phyloP scores from a whole-genome alignment of 352 stramenopile genomes.

The Plasmopara viticola region DNA sequence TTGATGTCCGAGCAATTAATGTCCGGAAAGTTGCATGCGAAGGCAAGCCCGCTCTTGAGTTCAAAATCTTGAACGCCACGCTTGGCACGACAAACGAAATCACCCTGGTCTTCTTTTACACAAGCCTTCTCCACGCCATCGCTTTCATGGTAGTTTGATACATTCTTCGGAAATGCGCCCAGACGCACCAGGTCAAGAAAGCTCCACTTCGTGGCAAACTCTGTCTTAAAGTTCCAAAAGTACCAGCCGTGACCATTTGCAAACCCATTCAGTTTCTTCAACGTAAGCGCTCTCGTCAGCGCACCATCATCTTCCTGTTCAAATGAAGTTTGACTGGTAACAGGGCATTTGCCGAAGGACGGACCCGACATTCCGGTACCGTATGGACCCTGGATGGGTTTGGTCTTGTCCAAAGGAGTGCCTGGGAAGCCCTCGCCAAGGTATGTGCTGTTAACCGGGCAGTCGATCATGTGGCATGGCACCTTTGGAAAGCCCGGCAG shows the following conservation, averaged over 20 bases:
- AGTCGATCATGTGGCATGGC: conserved; percentile 80
- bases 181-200: conserved; percentile 71
- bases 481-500: conserved; percentile 90
- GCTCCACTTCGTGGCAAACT: conserved; percentile 87
- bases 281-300: conserved; percentile 74
- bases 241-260: conserved; percentile 90
- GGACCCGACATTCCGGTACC: conserved; percentile 78
- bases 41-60: conserved; percentile 56
- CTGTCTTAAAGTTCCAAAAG: conserved; percentile 96
- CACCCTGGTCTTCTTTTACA: conserved; percentile 61
- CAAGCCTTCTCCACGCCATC: conserved; percentile 57
- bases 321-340: conserved; percentile 78
- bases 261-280: conserved; percentile 91
- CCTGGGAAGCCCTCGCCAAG: conserved; percentile 86
- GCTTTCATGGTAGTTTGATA: conserved; percentile 54
- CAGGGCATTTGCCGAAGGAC: conserved; percentile 85
- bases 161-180: conserved; percentile 72
- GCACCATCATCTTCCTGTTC: conserved; percentile 74
- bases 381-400: conserved; percentile 84
- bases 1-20: conserved; percentile 62
- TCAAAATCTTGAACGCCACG: conserved; percentile 63
- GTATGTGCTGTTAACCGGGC: conserved; percentile 83
- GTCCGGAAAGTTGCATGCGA: conserved; percentile 50
- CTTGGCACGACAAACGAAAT: conserved; percentile 71
- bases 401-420: conserved; percentile 86